These are phyloP conservation scores for Pythium angustatum DNA, from an alignment of 352 stramenopile species.

Conservation along the genomic window DNA sequence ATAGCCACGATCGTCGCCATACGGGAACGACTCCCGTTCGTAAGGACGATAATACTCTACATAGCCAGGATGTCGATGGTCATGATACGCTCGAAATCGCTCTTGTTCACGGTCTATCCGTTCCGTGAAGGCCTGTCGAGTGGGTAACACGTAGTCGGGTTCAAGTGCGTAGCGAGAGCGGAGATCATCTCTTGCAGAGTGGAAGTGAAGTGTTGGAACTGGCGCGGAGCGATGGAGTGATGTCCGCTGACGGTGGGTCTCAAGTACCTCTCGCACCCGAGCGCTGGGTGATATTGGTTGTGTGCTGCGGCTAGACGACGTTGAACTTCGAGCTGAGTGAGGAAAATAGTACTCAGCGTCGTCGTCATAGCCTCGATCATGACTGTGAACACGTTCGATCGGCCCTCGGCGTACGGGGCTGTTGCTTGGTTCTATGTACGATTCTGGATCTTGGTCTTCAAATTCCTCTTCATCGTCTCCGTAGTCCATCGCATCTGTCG, in stretches of 20 bases:
- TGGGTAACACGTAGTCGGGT: slow-evolving; percentile 12
- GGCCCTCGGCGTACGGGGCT: slow-evolving; percentile 31
- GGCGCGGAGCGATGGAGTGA: slow-evolving; percentile 8
- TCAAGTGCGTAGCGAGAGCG: slow-evolving; percentile 24
- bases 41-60: slow-evolving; percentile 8
- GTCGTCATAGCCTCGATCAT: not conserved
- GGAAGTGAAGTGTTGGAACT: slow-evolving; percentile 22
- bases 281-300: slow-evolving; percentile 52
- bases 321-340: slow-evolving; percentile 18
- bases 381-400: slow-evolving; percentile 9
- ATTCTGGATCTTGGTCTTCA: slow-evolving; percentile 21
- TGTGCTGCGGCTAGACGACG: slow-evolving; percentile 4
- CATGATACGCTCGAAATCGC: slow-evolving; percentile 17
- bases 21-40: not conserved
- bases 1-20: slow-evolving; percentile 16
- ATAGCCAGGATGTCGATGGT: slow-evolving; percentile 6
- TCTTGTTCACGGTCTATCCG: slow-evolving; percentile 34
- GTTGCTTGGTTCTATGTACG: slow-evolving; percentile 25
- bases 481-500: slow-evolving; percentile 21
- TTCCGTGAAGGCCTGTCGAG: slow-evolving; percentile 39
- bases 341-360: slow-evolving; percentile 19
- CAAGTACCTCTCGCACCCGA: slow-evolving; percentile 53
- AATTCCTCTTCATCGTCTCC: slow-evolving; percentile 11
- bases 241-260: slow-evolving; percentile 30
- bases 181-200: slow-evolving; percentile 41